Evolutionary conservation across 2,329 filamentous ascomycete species (phyloP).

Genomic region (Epichloe sp.): DNA sequence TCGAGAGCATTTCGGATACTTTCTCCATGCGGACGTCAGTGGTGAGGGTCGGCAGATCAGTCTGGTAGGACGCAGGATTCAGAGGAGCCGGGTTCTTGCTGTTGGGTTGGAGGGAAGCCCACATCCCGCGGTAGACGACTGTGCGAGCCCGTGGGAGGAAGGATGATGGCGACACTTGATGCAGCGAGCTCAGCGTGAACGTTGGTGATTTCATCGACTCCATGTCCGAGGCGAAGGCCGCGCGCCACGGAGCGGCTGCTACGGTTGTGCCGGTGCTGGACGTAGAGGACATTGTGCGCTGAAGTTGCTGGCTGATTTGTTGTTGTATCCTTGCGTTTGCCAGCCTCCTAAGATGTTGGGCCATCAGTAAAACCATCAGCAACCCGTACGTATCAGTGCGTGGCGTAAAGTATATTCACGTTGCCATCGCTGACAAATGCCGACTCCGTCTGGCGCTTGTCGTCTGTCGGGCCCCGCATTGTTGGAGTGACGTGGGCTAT

Average conservation of each 20-base stretch:
- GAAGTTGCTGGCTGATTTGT: slow-evolving; percentile 12
- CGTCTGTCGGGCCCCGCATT: neutral
- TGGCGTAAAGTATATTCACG: neutral
- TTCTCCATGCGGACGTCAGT: slow-evolving; percentile 86
- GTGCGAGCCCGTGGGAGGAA: slow-evolving; percentile 51
- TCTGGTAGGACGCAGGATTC: slow-evolving; percentile 59
- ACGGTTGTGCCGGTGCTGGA: neutral
- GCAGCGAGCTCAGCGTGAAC: slow-evolving; percentile 39
- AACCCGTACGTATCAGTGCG: neutral
- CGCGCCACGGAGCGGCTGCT: slow-evolving; percentile 38
- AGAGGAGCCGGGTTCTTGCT: slow-evolving; percentile 57
- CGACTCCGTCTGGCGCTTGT: neutral
- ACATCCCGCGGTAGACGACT: slow-evolving; percentile 79
- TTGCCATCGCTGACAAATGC: neutral
- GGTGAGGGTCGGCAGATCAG: slow-evolving; percentile 70
- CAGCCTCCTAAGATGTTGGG: neutral
- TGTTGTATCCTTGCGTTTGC: neutral
- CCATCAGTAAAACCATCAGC: neutral
- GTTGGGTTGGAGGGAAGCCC: slow-evolving; percentile 59
- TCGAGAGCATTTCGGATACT: slow-evolving; percentile 51
- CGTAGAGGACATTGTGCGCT: slow-evolving; percentile 15
- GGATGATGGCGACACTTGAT: slow-evolving; percentile 17
- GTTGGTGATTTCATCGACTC: slow-evolving; percentile 31
- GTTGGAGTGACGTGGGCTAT: neutral
- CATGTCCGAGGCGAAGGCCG: slow-evolving; percentile 37